A percentile compares a stretch with the other conserved stretches of the same genome.
phyloP scores from a whole-genome alignment of 345 rosid species.

The Acer yangbiense region DNA sequence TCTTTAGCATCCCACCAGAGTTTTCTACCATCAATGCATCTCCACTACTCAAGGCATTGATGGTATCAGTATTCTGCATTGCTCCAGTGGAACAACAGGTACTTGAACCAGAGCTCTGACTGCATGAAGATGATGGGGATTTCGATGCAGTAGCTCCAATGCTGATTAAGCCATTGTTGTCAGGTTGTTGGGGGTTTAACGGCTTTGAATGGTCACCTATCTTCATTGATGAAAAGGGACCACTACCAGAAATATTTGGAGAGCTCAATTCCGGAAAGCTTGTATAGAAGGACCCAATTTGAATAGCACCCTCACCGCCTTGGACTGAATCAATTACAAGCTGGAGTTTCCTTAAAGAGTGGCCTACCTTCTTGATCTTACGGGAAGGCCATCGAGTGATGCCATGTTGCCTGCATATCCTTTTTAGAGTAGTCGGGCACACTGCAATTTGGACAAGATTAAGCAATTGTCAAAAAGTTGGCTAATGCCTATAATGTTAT shows the following conservation, averaged over 20 bases:
- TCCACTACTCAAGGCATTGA: slow-evolving; percentile 26
- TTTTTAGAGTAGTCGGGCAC: slow-evolving; percentile 93
- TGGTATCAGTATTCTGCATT: slow-evolving; percentile 40
- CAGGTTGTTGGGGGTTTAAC: slow-evolving; percentile 38
- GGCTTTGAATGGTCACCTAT: slow-evolving; percentile 33
- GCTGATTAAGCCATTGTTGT: slow-evolving; percentile 36
- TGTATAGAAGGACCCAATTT: slow-evolving; percentile 75
- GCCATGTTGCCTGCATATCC: slow-evolving; percentile 96
- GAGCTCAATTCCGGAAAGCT: slow-evolving; percentile 85
- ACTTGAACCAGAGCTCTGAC: slow-evolving; percentile 81
- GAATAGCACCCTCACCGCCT: slow-evolving; percentile 83
- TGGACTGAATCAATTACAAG: slow-evolving; percentile 88
- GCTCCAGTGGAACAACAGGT: slow-evolving; percentile 66
- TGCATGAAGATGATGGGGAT: slow-evolving; percentile 72
- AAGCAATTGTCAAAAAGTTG: slow-evolving; percentile 18
- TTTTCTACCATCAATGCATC: slow-evolving; percentile 36
- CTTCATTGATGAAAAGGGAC: slow-evolving; percentile 36
- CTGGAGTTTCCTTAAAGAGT: slow-evolving; percentile 87
- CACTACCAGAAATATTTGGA: slow-evolving; percentile 50
- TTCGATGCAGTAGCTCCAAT: slow-evolving; percentile 47
- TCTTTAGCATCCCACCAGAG: slow-evolving; percentile 41
- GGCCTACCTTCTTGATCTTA: slow-evolving; percentile 95
- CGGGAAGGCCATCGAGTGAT: slow-evolving; percentile 95
- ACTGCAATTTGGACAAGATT: slow-evolving; percentile 55
- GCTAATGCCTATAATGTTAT: background rate